phyloP scores from a whole-genome alignment of 2,329 filamentous ascomycete genomes.

The Incumbomyces lentus region DNA sequence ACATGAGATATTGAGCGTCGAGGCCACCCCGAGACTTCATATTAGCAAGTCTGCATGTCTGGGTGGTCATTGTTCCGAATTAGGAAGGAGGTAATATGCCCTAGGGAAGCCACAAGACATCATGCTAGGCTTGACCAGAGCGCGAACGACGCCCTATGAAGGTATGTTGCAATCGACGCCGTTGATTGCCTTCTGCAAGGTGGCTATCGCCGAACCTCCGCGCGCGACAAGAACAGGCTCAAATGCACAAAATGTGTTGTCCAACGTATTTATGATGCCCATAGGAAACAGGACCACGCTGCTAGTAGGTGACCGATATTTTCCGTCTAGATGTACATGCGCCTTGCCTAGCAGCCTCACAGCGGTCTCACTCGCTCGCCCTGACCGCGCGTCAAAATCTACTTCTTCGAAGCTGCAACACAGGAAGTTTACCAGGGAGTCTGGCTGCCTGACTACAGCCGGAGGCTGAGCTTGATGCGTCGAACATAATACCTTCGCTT shows the following conservation, averaged over 20 bases:
- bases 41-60: too few relatives aligned
- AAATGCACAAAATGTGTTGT: conserved; percentile 28
- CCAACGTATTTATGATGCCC: conserved; percentile 14
- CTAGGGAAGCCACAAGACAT: conserved; percentile 28
- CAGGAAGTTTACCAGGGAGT: conserved; percentile 9
- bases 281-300: conserved; percentile 5
- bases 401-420: neutral
- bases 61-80: neutral
- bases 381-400: too few relatives aligned
- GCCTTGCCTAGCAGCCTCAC: neutral
- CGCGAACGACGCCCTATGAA: conserved; percentile 32
- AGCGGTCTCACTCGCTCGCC: too few relatives aligned
- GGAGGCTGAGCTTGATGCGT: conserved; percentile 11
- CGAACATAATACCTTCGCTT: conserved; percentile 14
- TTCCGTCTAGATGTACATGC: neutral
- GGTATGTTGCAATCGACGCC: conserved; percentile 16
- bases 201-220: neutral
- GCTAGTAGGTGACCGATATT: neutral
- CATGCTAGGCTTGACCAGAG: conserved; percentile 29
- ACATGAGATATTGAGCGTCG: too few relatives aligned
- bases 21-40: too few relatives aligned
- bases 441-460: conserved; percentile 16
- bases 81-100: neutral
- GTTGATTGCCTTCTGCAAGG: neutral
- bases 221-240: conserved; percentile 28